Conservation (phyloP, 768 basidiomycete species). For the Leccinellum luteum region DNA sequence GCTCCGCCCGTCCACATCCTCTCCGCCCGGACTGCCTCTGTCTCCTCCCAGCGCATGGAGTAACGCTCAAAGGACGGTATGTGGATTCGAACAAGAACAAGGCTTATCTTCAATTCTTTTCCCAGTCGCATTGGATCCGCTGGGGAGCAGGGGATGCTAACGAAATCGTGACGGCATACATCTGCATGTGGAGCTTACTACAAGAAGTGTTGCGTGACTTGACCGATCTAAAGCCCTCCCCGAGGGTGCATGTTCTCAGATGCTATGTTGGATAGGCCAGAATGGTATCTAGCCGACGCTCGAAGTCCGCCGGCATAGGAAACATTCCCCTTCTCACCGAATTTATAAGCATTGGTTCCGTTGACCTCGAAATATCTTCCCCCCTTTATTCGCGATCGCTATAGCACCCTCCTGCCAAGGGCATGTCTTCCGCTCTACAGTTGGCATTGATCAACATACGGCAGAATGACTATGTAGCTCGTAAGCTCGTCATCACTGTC, state of each 20-base stretch:
- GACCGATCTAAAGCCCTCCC: not conserved
- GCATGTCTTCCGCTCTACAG: not conserved
- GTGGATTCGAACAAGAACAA: no score
- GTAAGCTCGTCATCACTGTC: not conserved
- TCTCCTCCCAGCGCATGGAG: no score
- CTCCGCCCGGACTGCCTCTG: no score
- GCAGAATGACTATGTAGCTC: not conserved
- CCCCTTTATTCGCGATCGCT: not conserved
- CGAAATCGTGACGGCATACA: no score
- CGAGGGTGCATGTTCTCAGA: not conserved
- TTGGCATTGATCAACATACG: not conserved
- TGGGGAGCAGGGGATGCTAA: no score
- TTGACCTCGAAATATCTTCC: not conserved
- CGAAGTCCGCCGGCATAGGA: no score
- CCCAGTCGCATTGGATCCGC: no score
- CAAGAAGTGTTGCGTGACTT: no score
- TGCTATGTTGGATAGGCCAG: not conserved
- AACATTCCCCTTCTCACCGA: not conserved
- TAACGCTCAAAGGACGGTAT: no score
- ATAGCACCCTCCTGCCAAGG: not conserved
- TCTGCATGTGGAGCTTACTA: no score
- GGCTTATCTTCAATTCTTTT: no score
- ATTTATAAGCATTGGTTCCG: not conserved
- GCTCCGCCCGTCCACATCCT: no score
- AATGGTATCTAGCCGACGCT: not conserved